A percentile compares a stretch with the other conserved stretches of the same genome.
Evolutionary conservation across 2,329 filamentous ascomycete genomes (phyloP).

Genomic region (Grosmannia clavigera): DNA sequence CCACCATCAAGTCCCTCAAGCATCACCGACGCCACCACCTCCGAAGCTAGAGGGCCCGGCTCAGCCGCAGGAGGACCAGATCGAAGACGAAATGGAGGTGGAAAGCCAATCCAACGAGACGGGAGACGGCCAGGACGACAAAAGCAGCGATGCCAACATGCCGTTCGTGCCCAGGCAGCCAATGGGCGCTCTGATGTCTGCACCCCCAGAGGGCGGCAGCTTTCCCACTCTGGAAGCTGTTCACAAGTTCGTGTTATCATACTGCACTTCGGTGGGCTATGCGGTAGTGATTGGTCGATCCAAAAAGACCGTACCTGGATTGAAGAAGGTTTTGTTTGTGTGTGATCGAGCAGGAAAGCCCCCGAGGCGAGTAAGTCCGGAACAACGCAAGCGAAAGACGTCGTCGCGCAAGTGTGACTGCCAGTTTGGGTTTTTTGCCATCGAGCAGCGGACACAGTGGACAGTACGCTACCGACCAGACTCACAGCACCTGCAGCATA

Average conservation of each 20-base stretch:
- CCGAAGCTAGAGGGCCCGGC: conserved; percentile 16
- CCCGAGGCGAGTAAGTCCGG: conserved; percentile 47
- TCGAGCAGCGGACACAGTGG: conserved; percentile 56
- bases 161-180: conserved; percentile 41
- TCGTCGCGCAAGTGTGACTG: conserved; percentile 59
- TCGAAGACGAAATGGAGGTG: conserved; percentile 39
- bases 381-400: conserved; percentile 52
- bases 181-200: conserved; percentile 48
- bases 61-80: conserved; percentile 23
- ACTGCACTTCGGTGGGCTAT: conserved; percentile 55
- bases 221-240: conserved; percentile 53
- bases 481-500: conserved; percentile 44
- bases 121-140: conserved; percentile 25
- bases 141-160: conserved; percentile 12
- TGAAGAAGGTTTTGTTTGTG: conserved; percentile 57
- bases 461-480: conserved; percentile 53
- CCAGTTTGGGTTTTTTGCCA: conserved; percentile 57
- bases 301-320: conserved; percentile 53
- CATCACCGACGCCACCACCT: conserved; percentile 8
- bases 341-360: conserved; percentile 54
- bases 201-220: conserved; percentile 51
- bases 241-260: conserved; percentile 50
- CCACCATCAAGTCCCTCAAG: conserved; percentile 16
- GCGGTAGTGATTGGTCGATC: conserved; percentile 56
- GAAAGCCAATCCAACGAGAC: conserved; percentile 21